Evolutionary conservation across 2,329 filamentous ascomycete genomes (phyloP).

Genomic region (Fusarium tjaetaba): DNA sequence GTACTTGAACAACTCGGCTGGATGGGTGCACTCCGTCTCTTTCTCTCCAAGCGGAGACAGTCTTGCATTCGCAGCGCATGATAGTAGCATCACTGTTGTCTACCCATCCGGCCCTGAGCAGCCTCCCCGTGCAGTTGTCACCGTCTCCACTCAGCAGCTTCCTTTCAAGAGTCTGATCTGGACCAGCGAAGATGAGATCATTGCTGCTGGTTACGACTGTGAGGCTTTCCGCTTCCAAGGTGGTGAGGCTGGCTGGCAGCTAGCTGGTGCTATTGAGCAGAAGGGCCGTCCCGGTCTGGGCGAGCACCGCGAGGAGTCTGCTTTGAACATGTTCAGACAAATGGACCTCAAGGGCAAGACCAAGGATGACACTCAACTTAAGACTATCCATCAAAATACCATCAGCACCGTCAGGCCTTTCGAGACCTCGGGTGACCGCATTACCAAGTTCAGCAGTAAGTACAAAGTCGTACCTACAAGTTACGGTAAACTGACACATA

Average conservation of each 20-base stretch:
- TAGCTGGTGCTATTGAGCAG: constrained; percentile 81
- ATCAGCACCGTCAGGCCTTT: constrained; percentile 86
- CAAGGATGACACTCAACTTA: constrained; percentile 92
- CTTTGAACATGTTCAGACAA: constrained; percentile 97
- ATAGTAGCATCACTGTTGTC: constrained; percentile 95
- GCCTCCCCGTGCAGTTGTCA: constrained; percentile 88
- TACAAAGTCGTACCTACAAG: constrained; percentile 36
- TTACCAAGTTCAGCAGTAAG: constrained; percentile 89
- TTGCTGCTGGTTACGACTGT: constrained; percentile 90
- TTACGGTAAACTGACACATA: constrained; percentile 40
- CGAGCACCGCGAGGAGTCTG: constrained; percentile 83
- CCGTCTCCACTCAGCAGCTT: constrained; percentile 86
- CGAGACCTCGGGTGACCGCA: constrained; percentile 69
- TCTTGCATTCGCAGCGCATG: constrained; percentile 93
- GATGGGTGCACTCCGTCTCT: constrained; percentile 93
- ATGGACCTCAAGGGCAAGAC: constrained; percentile 97
- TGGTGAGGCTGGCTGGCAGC: constrained; percentile 80
- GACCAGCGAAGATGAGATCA: constrained; percentile 91
- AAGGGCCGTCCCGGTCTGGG: constrained; percentile 72
- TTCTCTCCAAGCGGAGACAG: constrained; percentile 94
- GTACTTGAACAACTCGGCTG: constrained; percentile 93
- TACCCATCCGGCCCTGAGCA: constrained; percentile 93
- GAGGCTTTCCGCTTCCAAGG: constrained; percentile 93
- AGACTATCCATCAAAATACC: constrained; percentile 96
- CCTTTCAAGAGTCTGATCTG: constrained; percentile 94